Base-by-base conservation (phyloP, 1,284 basidiomycete species). In the Earliella scabrosa region DNA sequence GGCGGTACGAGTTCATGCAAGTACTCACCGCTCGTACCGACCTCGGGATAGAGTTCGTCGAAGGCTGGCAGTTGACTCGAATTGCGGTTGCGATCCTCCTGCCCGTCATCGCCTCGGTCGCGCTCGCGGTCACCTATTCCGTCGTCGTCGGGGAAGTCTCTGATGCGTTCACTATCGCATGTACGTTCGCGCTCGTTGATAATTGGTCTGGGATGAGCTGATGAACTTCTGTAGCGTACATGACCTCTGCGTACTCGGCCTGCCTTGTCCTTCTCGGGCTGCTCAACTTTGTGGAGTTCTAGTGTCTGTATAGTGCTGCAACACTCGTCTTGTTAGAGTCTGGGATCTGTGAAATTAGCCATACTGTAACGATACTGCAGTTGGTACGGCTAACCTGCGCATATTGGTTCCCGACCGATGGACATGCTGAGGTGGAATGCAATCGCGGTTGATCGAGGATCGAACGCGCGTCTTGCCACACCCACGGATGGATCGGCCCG, bases 21-120 rank as follows among this genome's bases (percentile, higher is more conserved):
- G 63, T 57, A 4, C 54, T 66, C n/a, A 64, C 63, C 6, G 52
- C 45, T 14, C 52, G 56, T 27, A 51, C 54, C 3, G 56, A 60
- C n/a, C 49, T 58, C 45, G 63, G 65, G 11, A 58, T 66, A 36
- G 61, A 65, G 46, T 66, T 63, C 48, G 54, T 66, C 20, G 63
- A 66, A 48, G 58, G 61, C 23, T 66, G 61, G 61, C 58, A 63
- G 49, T 45, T 63, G 34, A 50, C 23, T 26, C 53, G 63, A 27
- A 61, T 66, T 47, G 44, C 56, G 13, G 20, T 62, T 38, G 58
- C 60, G 18, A 52, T 62, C 29, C 38, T 62, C 3, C 24, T 59
- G 4, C 61, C 65, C 8, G 60, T 65, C 3, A 3, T 59, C 7
- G 35, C 45, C 4, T 64, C 65, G 0, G 27, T 59, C 9, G 45